phyloP scores from a whole-genome alignment of 2,329 filamentous ascomycete genomes.

The Aplosporella prunicola region DNA sequence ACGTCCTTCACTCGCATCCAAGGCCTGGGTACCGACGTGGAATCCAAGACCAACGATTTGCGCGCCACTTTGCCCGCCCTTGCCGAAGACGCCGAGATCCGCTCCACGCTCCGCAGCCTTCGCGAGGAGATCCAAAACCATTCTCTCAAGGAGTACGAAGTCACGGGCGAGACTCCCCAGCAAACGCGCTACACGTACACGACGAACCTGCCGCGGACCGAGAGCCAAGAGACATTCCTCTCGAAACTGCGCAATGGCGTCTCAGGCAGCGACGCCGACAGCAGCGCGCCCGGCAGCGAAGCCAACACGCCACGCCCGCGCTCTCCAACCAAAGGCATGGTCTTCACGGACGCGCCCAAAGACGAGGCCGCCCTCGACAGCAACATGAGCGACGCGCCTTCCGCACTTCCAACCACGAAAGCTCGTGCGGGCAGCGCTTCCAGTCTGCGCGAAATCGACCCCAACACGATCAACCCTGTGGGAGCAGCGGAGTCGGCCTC shows the following conservation, averaged over 20 bases:
- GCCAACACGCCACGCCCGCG: not conserved
- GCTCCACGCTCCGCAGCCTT: constrained; percentile 61
- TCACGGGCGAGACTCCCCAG: constrained; percentile 78
- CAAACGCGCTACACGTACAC: constrained; percentile 76
- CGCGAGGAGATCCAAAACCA: constrained; percentile 57
- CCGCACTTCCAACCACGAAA: constrained; percentile 1
- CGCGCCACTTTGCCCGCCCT: constrained; percentile 54
- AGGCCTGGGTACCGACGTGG: constrained; percentile 59
- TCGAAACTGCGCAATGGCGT: constrained; percentile 34
- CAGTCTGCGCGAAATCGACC: constrained; percentile 39
- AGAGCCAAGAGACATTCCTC: constrained; percentile 48
- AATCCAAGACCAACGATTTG: constrained; percentile 49
- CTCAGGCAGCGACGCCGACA: constrained; percentile 11
- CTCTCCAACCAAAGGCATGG: constrained; percentile 42
- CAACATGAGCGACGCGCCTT: constrained; percentile 17
- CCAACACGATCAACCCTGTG: constrained; percentile 32
- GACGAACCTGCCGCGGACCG: constrained; percentile 66
- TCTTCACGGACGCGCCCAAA: constrained; percentile 41
- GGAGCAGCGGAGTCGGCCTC: constrained; percentile 18
- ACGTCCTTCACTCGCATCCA: constrained; percentile 59
- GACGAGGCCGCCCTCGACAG: constrained; percentile 21
- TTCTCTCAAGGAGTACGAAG: constrained; percentile 65
- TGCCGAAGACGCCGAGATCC: constrained; percentile 44
- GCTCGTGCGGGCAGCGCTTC: constrained; percentile 14
- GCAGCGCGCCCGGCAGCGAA: constrained; percentile 13